A percentile compares a stretch with the other conserved stretches of the same genome.
phyloP scores from a whole-genome alignment of 768 basidiomycete genomes.

The Dioszegia aurantiaca region DNA sequence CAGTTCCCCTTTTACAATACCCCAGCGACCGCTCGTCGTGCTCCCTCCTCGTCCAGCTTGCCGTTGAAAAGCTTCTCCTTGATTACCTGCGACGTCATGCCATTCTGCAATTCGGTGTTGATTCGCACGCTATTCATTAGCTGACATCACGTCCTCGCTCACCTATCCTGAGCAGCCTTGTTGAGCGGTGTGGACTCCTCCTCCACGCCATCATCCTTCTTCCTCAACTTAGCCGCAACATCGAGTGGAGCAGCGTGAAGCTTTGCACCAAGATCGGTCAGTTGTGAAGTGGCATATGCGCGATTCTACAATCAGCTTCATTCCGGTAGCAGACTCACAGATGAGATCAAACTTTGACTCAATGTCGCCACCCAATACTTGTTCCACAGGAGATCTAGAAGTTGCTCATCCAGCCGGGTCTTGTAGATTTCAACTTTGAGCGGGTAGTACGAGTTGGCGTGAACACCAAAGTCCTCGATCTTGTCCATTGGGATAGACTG shows the following conservation, averaged over 20 bases:
- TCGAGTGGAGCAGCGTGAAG: slow-evolving; percentile 53
- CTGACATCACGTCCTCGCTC: slow-evolving; percentile 18
- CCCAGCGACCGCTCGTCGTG: slow-evolving; percentile 18
- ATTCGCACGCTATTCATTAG: slow-evolving; percentile 68
- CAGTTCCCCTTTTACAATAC: too few relatives aligned
- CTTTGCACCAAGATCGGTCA: slow-evolving; percentile 86
- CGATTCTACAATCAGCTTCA: slow-evolving; percentile 65
- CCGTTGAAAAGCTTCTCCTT: slow-evolving; percentile 79
- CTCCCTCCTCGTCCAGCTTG: slow-evolving; percentile 17
- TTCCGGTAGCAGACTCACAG: slow-evolving; percentile 57
- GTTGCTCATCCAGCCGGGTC: slow-evolving; percentile 76
- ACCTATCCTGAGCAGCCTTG: slow-evolving; percentile 92
- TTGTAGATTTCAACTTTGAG: slow-evolving; percentile 96
- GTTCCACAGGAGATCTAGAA: slow-evolving; percentile 92
- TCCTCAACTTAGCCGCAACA: slow-evolving; percentile 60
- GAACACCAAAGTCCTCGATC: slow-evolving; percentile 98
- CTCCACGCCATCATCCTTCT: slow-evolving; percentile 54
- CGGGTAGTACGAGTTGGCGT: slow-evolving; percentile 92
- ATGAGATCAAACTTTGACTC: slow-evolving; percentile 85
- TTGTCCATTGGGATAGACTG: slow-evolving; percentile 95
- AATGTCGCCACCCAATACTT: slow-evolving; percentile 99
- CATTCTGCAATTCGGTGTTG: slow-evolving; percentile 86
- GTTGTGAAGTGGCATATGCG: slow-evolving; percentile 86
- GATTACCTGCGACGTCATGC: slow-evolving; percentile 85
- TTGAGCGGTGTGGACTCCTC: slow-evolving; percentile 82